Evolutionary conservation across 441 rosid species (phyloP).

Genomic region (Croton laevigatus): DNA sequence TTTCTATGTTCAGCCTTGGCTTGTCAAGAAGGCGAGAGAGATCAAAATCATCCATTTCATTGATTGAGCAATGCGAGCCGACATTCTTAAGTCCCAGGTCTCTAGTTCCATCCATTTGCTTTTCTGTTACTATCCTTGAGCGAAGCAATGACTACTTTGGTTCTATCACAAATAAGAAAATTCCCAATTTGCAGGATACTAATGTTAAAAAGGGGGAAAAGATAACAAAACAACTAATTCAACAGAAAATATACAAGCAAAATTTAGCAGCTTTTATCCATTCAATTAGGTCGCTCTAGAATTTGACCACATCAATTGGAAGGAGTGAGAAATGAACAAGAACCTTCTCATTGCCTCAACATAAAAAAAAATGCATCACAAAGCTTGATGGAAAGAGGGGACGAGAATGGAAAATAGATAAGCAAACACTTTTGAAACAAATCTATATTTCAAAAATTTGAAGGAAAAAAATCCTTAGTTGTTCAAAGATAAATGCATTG

Average conservation of each 20-base stretch:
- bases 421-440: neutral
- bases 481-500: neutral
- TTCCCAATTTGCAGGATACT: neutral
- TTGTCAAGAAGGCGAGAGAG: slow-evolving; percentile 67
- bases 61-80: slow-evolving; percentile 59
- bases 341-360: neutral
- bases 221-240: neutral
- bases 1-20: slow-evolving; percentile 72
- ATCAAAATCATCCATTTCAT: slow-evolving; percentile 73
- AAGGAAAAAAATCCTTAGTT: neutral
- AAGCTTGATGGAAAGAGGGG: neutral
- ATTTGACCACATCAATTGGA: neutral
- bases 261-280: slow-evolving; percentile 5
- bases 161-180: slow-evolving; percentile 17
- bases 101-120: slow-evolving; percentile 47
- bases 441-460: neutral
- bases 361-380: neutral
- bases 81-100: slow-evolving; percentile 57
- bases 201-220: neutral
- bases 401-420: too few species aligned
- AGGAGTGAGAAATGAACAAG: neutral
- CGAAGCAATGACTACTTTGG: slow-evolving; percentile 12
- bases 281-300: neutral
- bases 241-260: slow-evolving; percentile 2
- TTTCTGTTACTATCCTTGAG: slow-evolving; percentile 11